Evolutionary conservation across 2,329 filamentous ascomycete genomes (phyloP).

Genomic region (Fusarium sp.): DNA sequence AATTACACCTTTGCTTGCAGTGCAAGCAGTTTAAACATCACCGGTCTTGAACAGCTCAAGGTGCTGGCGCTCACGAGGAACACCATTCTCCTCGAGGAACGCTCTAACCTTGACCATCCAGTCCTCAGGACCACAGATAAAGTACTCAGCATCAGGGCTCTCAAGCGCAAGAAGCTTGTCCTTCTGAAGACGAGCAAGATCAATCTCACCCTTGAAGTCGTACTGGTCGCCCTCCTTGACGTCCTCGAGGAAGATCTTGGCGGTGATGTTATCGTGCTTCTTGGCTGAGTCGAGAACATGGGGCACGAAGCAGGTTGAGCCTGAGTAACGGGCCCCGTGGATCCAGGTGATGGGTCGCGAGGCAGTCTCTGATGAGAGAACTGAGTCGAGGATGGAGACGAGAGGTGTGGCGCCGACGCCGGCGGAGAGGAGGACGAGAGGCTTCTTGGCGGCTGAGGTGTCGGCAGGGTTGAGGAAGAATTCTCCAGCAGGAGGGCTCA

Average conservation of each 20-base stretch:
- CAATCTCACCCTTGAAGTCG: conserved; percentile 67
- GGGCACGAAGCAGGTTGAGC: conserved; percentile 65
- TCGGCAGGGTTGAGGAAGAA: conserved; percentile 69
- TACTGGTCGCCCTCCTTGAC: conserved; percentile 67
- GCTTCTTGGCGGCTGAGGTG: conserved; percentile 56
- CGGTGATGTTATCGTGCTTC: conserved; percentile 48
- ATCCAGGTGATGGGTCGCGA: conserved; percentile 69
- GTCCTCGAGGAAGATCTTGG: conserved; percentile 68
- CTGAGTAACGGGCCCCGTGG: conserved; percentile 66
- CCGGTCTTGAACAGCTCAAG: conserved; percentile 77
- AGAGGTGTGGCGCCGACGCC: conserved; percentile 77
- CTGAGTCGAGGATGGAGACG: conserved; percentile 71
- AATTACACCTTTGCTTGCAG: too few relatives aligned
- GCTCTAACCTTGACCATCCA: conserved; percentile 74
- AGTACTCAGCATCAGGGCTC: conserved; percentile 71
- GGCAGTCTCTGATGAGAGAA: conserved; percentile 50
- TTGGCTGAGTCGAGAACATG: conserved; percentile 60
- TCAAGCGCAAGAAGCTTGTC: conserved; percentile 66
- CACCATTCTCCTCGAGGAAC: conserved; percentile 65
- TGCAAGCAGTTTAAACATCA: conserved; percentile 31
- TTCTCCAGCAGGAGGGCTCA: conserved; percentile 67
- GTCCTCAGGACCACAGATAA: conserved; percentile 73
- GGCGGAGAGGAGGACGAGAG: conserved; percentile 73
- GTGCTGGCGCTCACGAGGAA: conserved; percentile 68
- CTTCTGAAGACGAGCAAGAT: conserved; percentile 65